A percentile compares a stretch with the other conserved stretches of the same genome.
These are phyloP conservation scores for Tulasnella calospora DNA, from an alignment of 768 basidiomycete species.

Conservation along the genomic window DNA sequence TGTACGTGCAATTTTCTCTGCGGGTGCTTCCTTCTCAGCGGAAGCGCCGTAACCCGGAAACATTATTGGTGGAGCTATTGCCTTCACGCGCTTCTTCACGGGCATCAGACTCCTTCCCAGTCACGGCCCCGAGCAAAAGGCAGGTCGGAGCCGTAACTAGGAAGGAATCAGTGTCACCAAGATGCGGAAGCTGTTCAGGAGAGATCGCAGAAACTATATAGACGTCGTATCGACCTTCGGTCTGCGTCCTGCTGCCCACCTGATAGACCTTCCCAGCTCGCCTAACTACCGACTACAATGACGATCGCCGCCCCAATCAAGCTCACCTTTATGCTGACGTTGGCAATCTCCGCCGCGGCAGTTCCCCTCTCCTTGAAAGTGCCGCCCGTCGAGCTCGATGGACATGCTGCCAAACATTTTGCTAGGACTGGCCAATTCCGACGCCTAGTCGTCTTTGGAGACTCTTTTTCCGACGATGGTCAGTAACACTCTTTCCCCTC, in stretches of 20 bases:
- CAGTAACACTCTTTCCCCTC: not conserved
- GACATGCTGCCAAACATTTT: not conserved
- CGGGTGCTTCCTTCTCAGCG: too few species aligned
- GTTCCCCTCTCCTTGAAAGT: not conserved
- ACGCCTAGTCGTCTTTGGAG: conserved; percentile 12
- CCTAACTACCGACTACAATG: not conserved
- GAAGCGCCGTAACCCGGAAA: too few species aligned
- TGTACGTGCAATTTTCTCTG: too few species aligned
- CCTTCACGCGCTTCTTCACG: not conserved
- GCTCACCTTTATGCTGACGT: not conserved
- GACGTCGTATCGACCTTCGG: too few species aligned
- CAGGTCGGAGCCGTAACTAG: too few species aligned
- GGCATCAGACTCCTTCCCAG: not conserved
- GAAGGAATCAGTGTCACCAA: too few species aligned
- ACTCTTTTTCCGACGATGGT: conserved; percentile 12
- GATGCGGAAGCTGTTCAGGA: too few species aligned
- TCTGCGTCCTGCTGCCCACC: not conserved
- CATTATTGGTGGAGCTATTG: not conserved
- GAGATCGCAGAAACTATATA: too few species aligned
- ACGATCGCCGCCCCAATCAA: not conserved
- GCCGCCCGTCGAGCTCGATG: not conserved
- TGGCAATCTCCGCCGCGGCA: not conserved
- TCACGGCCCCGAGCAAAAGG: too few species aligned
- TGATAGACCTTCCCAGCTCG: not conserved
- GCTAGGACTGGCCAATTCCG: not conserved